phyloP scores from a whole-genome alignment of 2,329 filamentous ascomycete genomes.

The Immersiporthe knoxdaviesiana region DNA sequence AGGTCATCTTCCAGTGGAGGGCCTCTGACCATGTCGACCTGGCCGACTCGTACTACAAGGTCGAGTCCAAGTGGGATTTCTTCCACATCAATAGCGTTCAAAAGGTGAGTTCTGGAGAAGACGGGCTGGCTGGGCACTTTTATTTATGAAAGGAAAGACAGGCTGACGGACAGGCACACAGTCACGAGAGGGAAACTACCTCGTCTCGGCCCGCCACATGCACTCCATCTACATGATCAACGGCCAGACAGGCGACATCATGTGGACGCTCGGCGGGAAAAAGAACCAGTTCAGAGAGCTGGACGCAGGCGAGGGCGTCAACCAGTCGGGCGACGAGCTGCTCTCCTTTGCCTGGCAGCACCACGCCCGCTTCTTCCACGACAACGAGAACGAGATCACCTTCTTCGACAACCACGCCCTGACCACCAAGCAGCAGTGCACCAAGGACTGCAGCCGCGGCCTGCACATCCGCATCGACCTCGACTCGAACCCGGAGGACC shows the following conservation, averaged over 20 bases:
- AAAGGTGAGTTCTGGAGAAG: conserved; percentile 19
- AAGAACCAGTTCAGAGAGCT: conserved; percentile 47
- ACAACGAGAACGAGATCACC: conserved; percentile 35
- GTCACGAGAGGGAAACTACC: conserved; percentile 49
- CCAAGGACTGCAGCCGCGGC: conserved; percentile 39
- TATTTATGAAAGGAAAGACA: too few species aligned
- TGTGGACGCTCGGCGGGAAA: conserved; percentile 57
- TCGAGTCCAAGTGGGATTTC: conserved; percentile 36
- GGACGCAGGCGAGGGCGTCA: background rate
- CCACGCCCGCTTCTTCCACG: conserved; percentile 47
- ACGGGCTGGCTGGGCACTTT: background rate
- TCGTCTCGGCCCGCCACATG: conserved; percentile 56
- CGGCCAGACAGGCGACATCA: conserved; percentile 50
- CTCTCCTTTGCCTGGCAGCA: conserved; percentile 49
- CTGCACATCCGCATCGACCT: conserved; percentile 45
- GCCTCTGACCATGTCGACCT: conserved; percentile 38
- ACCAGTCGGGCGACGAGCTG: background rate
- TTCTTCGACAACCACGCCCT: conserved; percentile 51
- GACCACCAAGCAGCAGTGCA: conserved; percentile 37
- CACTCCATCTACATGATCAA: conserved; percentile 52
- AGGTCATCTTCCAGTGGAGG: conserved; percentile 54
- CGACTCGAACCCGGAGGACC: conserved; percentile 31
- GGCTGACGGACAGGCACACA: too few species aligned
- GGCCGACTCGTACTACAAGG: conserved; percentile 27
- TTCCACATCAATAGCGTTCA: conserved; percentile 59